These are phyloP conservation scores for Microbotryum intermedium DNA, from an alignment of 1,284 basidiomycete species.

Conservation along the genomic window DNA sequence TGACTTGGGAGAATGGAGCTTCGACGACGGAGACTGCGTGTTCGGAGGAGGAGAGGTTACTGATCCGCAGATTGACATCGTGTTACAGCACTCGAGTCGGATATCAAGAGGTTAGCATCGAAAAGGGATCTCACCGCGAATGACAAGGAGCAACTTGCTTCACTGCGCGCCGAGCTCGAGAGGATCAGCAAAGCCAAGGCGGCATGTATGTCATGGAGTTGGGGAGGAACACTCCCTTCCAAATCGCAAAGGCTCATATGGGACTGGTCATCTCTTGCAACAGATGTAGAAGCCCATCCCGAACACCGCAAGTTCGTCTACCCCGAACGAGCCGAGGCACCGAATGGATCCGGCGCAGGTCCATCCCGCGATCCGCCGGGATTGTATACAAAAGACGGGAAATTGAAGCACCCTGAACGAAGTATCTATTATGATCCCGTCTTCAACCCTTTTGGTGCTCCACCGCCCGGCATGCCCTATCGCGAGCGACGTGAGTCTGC, in stretches of 20 bases:
- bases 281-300: conserved; percentile 72
- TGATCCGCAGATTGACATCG: neutral
- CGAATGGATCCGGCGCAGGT: neutral
- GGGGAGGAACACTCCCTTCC: neutral
- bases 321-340: conserved; percentile 10
- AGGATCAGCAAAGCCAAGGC: conserved; percentile 75
- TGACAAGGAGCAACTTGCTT: conserved; percentile 46
- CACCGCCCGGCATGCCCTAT: conserved; percentile 94
- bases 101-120: conserved; percentile 27
- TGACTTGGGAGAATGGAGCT: conserved; percentile 8
- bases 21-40: too few relatives aligned
- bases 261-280: neutral
- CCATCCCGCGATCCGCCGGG: conserved; percentile 8
- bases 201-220: conserved; percentile 45
- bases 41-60: neutral
- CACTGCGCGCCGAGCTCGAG: conserved; percentile 66
- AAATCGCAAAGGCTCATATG: neutral
- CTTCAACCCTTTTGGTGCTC: conserved; percentile 90
- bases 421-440: conserved; percentile 87
- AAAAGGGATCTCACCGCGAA: conserved; percentile 30
- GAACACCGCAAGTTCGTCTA: conserved; percentile 30
- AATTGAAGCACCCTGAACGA: conserved; percentile 38
- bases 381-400: conserved; percentile 21
- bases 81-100: conserved; percentile 24
- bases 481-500: conserved; percentile 50